phyloP scores from a whole-genome alignment of 2,329 filamentous ascomycete genomes.

The Penicillium polonicum region DNA sequence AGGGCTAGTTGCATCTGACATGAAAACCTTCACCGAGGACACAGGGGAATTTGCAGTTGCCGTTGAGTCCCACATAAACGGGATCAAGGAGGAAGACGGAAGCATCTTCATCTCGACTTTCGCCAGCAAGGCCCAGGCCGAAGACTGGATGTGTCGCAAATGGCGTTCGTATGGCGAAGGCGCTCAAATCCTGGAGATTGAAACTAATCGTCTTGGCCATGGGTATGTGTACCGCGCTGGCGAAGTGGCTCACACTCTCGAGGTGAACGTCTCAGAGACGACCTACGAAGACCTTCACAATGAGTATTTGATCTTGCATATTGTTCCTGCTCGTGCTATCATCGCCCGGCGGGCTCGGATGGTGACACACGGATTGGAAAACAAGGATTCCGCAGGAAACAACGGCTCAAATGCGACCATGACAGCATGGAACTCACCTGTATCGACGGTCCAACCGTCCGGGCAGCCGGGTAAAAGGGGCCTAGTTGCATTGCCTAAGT shows the following conservation, averaged over 20 bases:
- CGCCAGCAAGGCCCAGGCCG: not conserved
- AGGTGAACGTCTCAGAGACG: not conserved
- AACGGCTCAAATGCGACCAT: not conserved
- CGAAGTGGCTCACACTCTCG: not conserved
- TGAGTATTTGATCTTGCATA: not conserved
- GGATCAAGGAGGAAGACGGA: no score
- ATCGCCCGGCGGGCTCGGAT: not conserved
- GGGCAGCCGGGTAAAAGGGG: no score
- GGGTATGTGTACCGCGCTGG: not conserved
- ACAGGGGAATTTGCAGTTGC: not conserved
- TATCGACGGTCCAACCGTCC: no score
- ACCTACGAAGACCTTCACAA: not conserved
- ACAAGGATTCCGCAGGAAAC: not conserved
- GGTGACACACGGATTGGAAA: not conserved
- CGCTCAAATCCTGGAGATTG: not conserved
- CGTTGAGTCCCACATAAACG: not conserved
- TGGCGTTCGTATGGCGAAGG: not conserved
- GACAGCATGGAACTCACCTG: no score
- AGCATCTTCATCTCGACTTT: not conserved
- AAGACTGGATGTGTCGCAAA: not conserved
- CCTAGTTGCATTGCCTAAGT: no score
- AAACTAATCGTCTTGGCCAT: not conserved
- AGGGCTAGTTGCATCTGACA: not conserved
- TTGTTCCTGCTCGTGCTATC: not conserved
- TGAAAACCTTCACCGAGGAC: not conserved